A percentile compares a stretch with the other conserved stretches of the same genome.
Conservation (phyloP, 805 yeast species). For the Candida coquimbonensis region DNA sequence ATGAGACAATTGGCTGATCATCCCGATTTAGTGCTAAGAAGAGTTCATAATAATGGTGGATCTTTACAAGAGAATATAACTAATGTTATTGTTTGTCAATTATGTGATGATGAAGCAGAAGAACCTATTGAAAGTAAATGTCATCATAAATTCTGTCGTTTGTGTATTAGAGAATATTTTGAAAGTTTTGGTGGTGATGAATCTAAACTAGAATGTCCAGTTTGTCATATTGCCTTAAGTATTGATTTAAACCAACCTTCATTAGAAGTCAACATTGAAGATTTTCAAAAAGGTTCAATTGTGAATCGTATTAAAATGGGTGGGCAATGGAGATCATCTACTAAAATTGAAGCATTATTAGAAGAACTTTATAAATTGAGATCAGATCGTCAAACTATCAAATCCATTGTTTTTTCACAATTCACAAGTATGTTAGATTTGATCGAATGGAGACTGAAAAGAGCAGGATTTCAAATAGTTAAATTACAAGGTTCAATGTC, state of each 20-base stretch:
- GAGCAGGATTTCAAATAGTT: constrained; percentile 94
- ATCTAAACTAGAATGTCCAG: constrained; percentile 76
- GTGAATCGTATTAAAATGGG: constrained; percentile 84
- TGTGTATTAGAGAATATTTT: constrained; percentile 85
- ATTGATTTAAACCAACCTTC: constrained; percentile 89
- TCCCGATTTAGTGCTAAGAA: constrained; percentile 86
- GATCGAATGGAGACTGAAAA: constrained; percentile 88
- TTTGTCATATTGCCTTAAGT: constrained; percentile 88
- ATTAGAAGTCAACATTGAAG: constrained; percentile 50
- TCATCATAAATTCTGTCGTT: constrained; percentile 87
- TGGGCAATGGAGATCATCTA: constrained; percentile 88
- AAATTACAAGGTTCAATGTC: constrained; percentile 96
- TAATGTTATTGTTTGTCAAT: constrained; percentile 68
- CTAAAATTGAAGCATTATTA: constrained; percentile 92
- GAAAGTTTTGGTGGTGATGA: constrained; percentile 67
- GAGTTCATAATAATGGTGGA: constrained; percentile 38
- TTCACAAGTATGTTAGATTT: constrained; percentile 94
- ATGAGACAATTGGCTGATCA: constrained; percentile 99
- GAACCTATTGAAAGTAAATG: constrained; percentile 94
- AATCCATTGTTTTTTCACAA: constrained; percentile 95
- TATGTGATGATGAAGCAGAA: constrained; percentile 97
- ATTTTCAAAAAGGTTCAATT: constrained; percentile 59
- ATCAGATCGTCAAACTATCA: constrained; percentile 82
- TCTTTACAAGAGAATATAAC: constrained; percentile 24
- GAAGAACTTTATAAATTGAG: constrained; percentile 86